phyloP scores from a whole-genome alignment of 306 rosid species.

The Prunus mira region DNA sequence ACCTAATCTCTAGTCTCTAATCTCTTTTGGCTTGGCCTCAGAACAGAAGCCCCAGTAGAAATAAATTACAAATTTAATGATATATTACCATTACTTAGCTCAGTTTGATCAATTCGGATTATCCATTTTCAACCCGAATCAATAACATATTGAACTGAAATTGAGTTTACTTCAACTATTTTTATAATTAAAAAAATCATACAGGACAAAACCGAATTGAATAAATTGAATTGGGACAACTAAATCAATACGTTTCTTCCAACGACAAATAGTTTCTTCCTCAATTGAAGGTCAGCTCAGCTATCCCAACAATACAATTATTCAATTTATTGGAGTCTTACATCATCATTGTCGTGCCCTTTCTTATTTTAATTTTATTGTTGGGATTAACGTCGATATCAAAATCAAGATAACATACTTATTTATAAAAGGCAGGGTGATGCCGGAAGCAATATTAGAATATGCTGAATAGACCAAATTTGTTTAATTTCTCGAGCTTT shows the following conservation, averaged over 20 bases:
- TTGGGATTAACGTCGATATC: neutral
- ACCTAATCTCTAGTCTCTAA: too few species aligned
- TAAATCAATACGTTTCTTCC: neutral
- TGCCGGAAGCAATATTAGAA: neutral
- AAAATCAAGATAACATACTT: neutral
- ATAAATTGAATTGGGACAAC: neutral
- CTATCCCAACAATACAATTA: neutral
- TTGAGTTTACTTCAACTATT: neutral
- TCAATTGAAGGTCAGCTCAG: neutral
- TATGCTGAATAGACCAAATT: neutral
- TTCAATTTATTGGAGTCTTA: neutral
- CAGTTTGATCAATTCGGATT: neutral
- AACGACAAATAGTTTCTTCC: neutral
- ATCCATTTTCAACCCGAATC: neutral
- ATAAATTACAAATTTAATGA: too few species aligned
- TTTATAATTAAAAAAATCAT: neutral
- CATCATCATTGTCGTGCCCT: neutral
- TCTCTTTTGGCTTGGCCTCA: too few species aligned
- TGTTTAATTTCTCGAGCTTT: neutral
- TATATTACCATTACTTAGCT: too few species aligned
- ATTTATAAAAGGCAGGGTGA: neutral
- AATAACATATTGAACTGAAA: neutral
- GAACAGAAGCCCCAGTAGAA: too few species aligned
- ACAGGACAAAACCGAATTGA: neutral
- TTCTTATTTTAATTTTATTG: neutral